Percentiles rank a stretch among this genome's conserved stretches.
phyloP scores from a whole-genome alignment of 306 rosid genomes.

The Vigna reflexopilosa region DNA sequence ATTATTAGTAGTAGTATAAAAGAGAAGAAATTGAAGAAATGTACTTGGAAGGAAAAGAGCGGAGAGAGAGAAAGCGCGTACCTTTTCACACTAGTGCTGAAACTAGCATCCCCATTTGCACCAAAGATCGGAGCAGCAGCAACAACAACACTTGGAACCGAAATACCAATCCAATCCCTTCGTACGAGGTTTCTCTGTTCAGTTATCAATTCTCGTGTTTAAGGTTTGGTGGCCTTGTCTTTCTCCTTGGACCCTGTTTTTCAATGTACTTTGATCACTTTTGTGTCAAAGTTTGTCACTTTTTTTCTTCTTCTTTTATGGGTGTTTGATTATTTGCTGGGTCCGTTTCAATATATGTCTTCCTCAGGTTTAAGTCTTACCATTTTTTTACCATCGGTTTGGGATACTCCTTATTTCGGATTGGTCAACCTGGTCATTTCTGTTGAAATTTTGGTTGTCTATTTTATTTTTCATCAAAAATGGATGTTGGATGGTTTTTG shows the following conservation, averaged over 20 bases:
- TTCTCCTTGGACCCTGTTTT: constrained; percentile 5
- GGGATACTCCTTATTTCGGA: constrained; percentile 5
- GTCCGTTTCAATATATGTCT: constrained; percentile 29
- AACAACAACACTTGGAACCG: constrained; percentile 3
- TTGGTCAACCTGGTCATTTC: constrained; percentile 47
- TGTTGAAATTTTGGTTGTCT: constrained; percentile 13
- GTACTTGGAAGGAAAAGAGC: constrained; percentile 3
- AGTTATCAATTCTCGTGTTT: constrained; percentile 21
- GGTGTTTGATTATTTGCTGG: not conserved
- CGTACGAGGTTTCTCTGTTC: constrained; percentile 38
- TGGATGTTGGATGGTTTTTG: constrained; percentile 35
- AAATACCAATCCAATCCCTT: constrained; percentile 10
- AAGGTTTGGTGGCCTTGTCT: constrained; percentile 37
- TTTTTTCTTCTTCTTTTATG: constrained; percentile 14
- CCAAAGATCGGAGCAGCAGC: constrained; percentile 34
- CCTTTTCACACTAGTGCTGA: constrained; percentile 29
- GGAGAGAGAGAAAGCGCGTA: not conserved
- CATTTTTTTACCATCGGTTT: not conserved
- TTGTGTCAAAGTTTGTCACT: constrained; percentile 30
- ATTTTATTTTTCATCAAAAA: not conserved
- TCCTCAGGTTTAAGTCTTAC: not conserved
- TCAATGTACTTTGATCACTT: constrained; percentile 38
- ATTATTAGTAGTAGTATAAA: not conserved
- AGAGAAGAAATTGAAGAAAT: constrained; percentile 1
- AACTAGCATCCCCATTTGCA: constrained; percentile 37